Base-by-base conservation (phyloP, 345 rosid genomes). In the Kandelia obovata region DNA sequence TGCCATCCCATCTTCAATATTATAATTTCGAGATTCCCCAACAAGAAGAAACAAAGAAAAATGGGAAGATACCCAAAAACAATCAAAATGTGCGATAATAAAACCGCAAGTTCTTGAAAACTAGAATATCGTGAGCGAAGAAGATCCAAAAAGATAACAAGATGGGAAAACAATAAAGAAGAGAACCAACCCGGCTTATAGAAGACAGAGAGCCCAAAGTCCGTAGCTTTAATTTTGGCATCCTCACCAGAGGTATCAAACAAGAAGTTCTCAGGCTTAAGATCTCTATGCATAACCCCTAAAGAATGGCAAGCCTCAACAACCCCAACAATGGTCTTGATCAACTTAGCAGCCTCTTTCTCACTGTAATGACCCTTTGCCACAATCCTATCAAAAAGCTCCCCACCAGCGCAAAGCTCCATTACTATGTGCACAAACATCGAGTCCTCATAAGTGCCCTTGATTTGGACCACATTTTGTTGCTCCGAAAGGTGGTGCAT, bases 231-330 rank as follows among this genome's bases (percentile, higher is more conserved):
- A 39, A 95, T 92, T 79, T 84, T 82, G 66, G 96, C 96, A 78
- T 90, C 96, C 8, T 92, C 93, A 58, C 56, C 71, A 35, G 85
- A 71, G 49, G 73, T 81, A 78, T 92, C 96, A 70, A 95, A 95
- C 88, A 92, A 85, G 88, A 95, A 95, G 73, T 95, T 95, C 82
- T 95, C 99, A 60, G 97, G 99, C 69, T 94, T 94, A 71, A 94
- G 92, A 86, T 94, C 98, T 69, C 98, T 84, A 64, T 94, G 98
- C 92, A 92, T 89, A 43, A 94, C 99, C 56, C 99, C 99, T 51
- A 95, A 88, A 26, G 96, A 95, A 77, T 95, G 99, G 59, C 99
- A 95, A 51, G 85, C 88, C 85, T 95, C 93, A 13, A 95, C 97
- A 15, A 95, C 97, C 2, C 87, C 91, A 26, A 95, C 89, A 65